Evolutionary conservation across 2,329 filamentous ascomycete species (phyloP), one percentile per base, ranked within the genome.

Genomic region (Tolypocladium capitatum): DNA sequence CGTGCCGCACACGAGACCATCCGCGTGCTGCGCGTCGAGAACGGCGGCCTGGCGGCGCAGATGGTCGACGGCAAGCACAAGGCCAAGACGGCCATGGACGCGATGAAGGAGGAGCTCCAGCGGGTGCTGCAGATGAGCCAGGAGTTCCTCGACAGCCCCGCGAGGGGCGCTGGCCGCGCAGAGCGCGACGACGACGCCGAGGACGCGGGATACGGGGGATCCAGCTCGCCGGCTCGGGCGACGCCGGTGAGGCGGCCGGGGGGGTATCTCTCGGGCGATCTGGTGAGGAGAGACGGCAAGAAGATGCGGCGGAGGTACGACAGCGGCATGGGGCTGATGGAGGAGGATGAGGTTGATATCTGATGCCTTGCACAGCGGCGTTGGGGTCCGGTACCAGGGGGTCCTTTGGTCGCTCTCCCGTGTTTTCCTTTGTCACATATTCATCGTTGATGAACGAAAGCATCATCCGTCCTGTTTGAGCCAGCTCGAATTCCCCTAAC

Each of bases 281-380:
- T 63, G 43, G 58, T 56, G 2, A 61, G 61, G 43, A 59, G 59
- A 21, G 57, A 56, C 27, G 64, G 58, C 27, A 66, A 52, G 53
- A 75, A 70, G 63, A 65, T 48, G 18, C 52, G 65, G 49, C 68
- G 73, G 49, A 66, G 69, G 49, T 69, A 72, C 52, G 76, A 80
- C 57, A 78, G 74, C 47, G 77, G 76, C 0, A 55, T 80, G 45
- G 75, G 74, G 0, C 63, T 80, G 24, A 52, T 78, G 58, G 74
- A 76, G 28, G 75, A 79, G 55, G 74, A 77, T 33, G 71, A 72
- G 47, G 60, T 65, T 18, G 64, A 66, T 31, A 55, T 62, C 35
- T 63, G 55, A 50, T 51, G 16, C 18, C 13, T 13, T 24, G 34
- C 21, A 27, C 6, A 4, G 38, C 21, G 38, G 38, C 38, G 38